Percentiles rank a stretch among this genome's conserved stretches.
Conservation (phyloP, 345 rosid species). For the Bruguiera sexangula region DNA sequence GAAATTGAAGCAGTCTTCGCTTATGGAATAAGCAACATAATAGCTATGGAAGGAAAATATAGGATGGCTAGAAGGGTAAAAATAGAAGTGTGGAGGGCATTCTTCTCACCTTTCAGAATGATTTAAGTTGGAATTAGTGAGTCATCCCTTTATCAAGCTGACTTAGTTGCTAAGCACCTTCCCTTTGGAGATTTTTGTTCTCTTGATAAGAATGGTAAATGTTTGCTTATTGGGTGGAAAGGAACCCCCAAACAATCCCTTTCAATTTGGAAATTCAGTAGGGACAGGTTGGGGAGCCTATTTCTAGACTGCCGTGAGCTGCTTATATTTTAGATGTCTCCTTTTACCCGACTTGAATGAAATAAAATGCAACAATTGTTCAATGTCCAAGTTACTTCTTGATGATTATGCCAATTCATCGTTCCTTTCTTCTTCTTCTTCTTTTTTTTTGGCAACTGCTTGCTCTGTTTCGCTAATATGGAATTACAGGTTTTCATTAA, state of each 20-base stretch:
- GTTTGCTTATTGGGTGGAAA: conserved; percentile 19
- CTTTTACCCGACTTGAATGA: too few species aligned
- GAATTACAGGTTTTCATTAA: too few species aligned
- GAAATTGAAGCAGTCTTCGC: conserved; percentile 18
- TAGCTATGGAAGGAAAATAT: conserved; percentile 15
- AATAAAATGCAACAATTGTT: too few species aligned
- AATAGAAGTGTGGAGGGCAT: conserved; percentile 14
- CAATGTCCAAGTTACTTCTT: too few species aligned
- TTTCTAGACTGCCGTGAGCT: not conserved
- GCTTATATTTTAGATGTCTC: too few species aligned
- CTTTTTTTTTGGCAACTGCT: too few species aligned
- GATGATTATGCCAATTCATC: conserved; percentile 93
- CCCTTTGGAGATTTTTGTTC: conserved; percentile 6
- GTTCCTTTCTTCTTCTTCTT: conserved; percentile 45
- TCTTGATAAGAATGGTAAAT: conserved; percentile 3
- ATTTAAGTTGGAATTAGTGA: conserved; percentile 14
- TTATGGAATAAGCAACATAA: conserved; percentile 6
- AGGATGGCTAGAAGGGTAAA: conserved; percentile 15
- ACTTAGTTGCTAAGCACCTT: not conserved
- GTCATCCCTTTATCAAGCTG: conserved; percentile 20
- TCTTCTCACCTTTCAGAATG: conserved; percentile 12
- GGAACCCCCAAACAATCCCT: conserved; percentile 13
- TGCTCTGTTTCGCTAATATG: too few species aligned
- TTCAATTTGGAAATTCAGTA: conserved; percentile 17
- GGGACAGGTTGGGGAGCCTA: not conserved